Percentiles rank a stretch among this genome's conserved stretches.
phyloP scores from a whole-genome alignment of 2,329 filamentous ascomycete species.

The Samsoniella hepiali region DNA sequence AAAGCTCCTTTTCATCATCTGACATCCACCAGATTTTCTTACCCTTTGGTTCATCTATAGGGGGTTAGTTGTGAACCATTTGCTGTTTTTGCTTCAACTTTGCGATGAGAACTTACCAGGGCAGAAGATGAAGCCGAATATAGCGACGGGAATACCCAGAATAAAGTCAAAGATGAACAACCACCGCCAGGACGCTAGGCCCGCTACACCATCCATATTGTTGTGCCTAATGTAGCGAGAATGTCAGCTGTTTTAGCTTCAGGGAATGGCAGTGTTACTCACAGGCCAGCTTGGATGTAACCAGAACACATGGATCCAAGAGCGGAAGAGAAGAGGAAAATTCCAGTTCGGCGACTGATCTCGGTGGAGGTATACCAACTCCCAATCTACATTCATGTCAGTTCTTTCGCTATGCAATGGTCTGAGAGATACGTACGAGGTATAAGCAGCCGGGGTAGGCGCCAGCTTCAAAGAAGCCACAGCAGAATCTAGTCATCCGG shows the following conservation, averaged over 20 bases:
- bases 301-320: conserved; percentile 40
- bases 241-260: not conserved
- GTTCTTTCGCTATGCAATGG: not conserved
- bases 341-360: conserved; percentile 52
- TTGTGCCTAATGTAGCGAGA: conserved; percentile 15
- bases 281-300: conserved; percentile 34
- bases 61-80: not conserved
- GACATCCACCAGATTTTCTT: conserved; percentile 21
- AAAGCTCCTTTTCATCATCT: not conserved
- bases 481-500: conserved; percentile 41
- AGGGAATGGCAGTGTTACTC: not conserved
- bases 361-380: conserved; percentile 59
- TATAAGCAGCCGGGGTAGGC: conserved; percentile 54
- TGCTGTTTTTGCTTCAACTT: not conserved
- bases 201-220: conserved; percentile 34
- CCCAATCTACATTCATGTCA: conserved; percentile 35
- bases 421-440: conserved; percentile 27
- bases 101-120: not conserved
- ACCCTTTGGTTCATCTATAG: conserved; percentile 15
- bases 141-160: conserved; percentile 35
- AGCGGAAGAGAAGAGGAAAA: conserved; percentile 58
- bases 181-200: conserved; percentile 36
- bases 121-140: conserved; percentile 19
- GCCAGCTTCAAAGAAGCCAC: conserved; percentile 53
- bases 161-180: conserved; percentile 39